Evolutionary conservation across 1,139 yeast species (phyloP), one percentile per base, ranked within the genome.

Genomic region (Torulaspora pretoriensis): DNA sequence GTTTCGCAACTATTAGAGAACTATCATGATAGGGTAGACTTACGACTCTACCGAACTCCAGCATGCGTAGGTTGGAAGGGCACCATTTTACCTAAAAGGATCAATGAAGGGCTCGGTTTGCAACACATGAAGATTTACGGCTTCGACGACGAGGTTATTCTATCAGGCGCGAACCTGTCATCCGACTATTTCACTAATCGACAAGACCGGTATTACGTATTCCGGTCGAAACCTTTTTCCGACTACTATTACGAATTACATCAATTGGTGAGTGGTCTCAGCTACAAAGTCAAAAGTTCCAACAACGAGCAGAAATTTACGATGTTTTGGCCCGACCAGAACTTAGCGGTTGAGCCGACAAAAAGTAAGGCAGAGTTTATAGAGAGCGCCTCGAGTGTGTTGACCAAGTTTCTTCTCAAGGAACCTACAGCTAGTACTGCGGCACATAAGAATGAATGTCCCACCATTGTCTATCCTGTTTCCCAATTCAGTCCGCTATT

Each of bases 111-210:
- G 6, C 72, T 77, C 60, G 99, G 99, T 0, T 72, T 92, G 43
- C 99, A 92, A 66, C 99, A 92, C 63, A 94, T 92, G 98, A 92
- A 92, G 65, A 74, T 94, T 32, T 92, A 92, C 62, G 98, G 98
- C 1, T 81, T 89, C 59, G 99, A 92, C 64, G 81, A 89, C 57
- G 96, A 89, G 60, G 80, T 92, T 41, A 76, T 94, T 14, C 72
- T 94, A 38, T 79, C 88, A 16, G 99, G 98, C 2, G 98, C 98
- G 3, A 92, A 92, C 59, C 72, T 92, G 44, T 87, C 96, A 0
- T 71, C 78, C 34, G 98, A 92, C 65, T 92, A 92, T 65, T 92
- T 94, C 65, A 85, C 95, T n/a, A 83, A 92, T 63, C 78, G 99
- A 55, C 98, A 92, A 63, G 99, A 92, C 65, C 72, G 99, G 39